Conservation (phyloP, 805 yeast genomes). For the Tetrapisispora phaffii region DNA sequence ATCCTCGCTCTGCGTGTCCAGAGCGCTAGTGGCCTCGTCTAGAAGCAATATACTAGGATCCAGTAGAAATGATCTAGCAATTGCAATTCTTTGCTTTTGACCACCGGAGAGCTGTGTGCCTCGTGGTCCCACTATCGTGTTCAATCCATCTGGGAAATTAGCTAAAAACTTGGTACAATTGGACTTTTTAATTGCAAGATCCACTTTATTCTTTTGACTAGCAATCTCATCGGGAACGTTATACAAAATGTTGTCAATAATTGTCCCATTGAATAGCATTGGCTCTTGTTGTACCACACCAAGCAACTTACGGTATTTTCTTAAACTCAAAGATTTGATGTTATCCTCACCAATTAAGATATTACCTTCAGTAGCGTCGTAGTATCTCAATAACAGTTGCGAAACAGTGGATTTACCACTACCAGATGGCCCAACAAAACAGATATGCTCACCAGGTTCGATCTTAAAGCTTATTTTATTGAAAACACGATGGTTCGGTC, state of each 20-base stretch:
- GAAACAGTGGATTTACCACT: slow-evolving; percentile 89
- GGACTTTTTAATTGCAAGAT: slow-evolving; percentile 54
- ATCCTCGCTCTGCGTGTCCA: slow-evolving; percentile 82
- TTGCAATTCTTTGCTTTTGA: slow-evolving; percentile 84
- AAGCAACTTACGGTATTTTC: slow-evolving; percentile 58
- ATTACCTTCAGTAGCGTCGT: slow-evolving; percentile 63
- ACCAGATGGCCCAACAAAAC: slow-evolving; percentile 96
- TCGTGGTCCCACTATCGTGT: slow-evolving; percentile 77
- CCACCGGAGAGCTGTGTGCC: slow-evolving; percentile 91
- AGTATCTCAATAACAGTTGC: slow-evolving; percentile 69
- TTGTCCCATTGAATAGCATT: slow-evolving; percentile 73
- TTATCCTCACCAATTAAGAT: slow-evolving; percentile 57
- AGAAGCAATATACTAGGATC: slow-evolving; percentile 72
- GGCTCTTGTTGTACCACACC: slow-evolving; percentile 97
- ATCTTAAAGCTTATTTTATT: slow-evolving; percentile 49
- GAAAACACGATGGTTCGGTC: slow-evolving; percentile 64
- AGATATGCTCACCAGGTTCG: slow-evolving; percentile 74
- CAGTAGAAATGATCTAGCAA: slow-evolving; percentile 76
- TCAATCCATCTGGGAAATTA: slow-evolving; percentile 71
- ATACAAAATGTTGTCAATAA: slow-evolving; percentile 73
- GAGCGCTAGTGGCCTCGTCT: slow-evolving; percentile 92
- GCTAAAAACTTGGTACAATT: slow-evolving; percentile 62
- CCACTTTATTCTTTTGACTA: slow-evolving; percentile 49
- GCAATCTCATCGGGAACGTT: slow-evolving; percentile 44
- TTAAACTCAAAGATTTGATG: slow-evolving; percentile 55